phyloP scores from a whole-genome alignment of 2,329 filamentous ascomycete genomes.

The Cladophialophora immunda region DNA sequence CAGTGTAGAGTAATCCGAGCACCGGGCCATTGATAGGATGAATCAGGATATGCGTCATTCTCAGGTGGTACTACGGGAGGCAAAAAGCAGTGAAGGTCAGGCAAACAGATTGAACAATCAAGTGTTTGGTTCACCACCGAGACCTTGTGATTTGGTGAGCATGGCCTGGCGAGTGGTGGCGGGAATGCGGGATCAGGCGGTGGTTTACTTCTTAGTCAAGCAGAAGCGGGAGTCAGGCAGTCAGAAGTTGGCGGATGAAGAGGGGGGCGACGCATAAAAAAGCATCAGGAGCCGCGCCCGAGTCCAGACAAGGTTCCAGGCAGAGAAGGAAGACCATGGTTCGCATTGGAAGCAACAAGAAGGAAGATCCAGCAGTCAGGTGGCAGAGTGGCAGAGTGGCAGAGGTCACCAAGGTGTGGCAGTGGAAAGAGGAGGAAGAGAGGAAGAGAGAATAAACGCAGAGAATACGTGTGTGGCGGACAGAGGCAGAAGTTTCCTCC shows the following conservation, averaged over 20 bases:
- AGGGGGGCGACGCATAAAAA: background rate
- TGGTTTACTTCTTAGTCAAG: conserved; percentile 1
- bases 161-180: conserved; percentile 12
- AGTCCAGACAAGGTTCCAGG: conserved; percentile 1
- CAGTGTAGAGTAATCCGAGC: conserved; percentile 18
- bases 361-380: conserved; percentile 4
- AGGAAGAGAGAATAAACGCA: conserved; percentile 13
- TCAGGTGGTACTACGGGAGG: conserved; percentile 25
- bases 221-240: background rate
- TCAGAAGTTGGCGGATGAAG: background rate
- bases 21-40: conserved; percentile 13
- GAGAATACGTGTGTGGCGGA: conserved; percentile 6
- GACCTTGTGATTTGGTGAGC: conserved; percentile 29
- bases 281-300: conserved; percentile 1
- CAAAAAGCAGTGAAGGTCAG: conserved; percentile 25
- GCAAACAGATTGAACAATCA: conserved; percentile 30
- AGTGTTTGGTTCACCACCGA: conserved; percentile 5
- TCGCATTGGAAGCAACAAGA: conserved; percentile 4
- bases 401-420: background rate
- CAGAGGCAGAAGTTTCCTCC: conserved; percentile 1
- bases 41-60: conserved; percentile 28
- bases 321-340: conserved; percentile 8
- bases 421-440: conserved; percentile 4
- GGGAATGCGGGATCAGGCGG: background rate
- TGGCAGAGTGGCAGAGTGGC: background rate